Evolutionary conservation across 805 yeast species (phyloP).

Genomic region (Komagataella populi): DNA sequence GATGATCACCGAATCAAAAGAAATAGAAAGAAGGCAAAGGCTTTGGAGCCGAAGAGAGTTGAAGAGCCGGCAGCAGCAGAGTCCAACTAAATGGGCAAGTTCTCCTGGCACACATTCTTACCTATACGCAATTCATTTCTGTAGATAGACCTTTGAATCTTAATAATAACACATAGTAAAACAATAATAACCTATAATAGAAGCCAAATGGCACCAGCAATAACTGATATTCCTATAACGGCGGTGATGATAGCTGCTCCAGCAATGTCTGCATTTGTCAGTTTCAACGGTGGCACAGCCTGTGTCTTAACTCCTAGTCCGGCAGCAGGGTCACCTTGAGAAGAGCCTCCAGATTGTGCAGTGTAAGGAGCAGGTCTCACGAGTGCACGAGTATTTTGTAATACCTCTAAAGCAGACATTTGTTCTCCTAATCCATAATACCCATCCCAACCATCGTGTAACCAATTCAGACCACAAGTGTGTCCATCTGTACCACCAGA

Average conservation of each 20-base stretch:
- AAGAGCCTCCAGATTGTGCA: slow-evolving; percentile 52
- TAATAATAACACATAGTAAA: not conserved
- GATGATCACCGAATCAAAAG: not conserved
- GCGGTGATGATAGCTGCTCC: slow-evolving; percentile 63
- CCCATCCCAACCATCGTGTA: slow-evolving; percentile 44
- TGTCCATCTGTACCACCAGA: slow-evolving; percentile 77
- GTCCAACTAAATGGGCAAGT: not conserved
- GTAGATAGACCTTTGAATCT: not conserved
- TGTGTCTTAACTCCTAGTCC: slow-evolving; percentile 34
- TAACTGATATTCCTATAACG: slow-evolving; percentile 27
- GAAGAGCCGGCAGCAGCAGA: not conserved
- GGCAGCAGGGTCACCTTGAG: slow-evolving; percentile 52
- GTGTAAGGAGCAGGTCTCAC: slow-evolving; percentile 46
- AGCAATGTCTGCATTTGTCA: slow-evolving; percentile 37
- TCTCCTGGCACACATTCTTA: not conserved
- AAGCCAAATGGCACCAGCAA: slow-evolving; percentile 14
- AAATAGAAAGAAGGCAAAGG: not conserved
- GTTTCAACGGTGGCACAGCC: slow-evolving; percentile 24
- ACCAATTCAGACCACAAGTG: slow-evolving; percentile 78
- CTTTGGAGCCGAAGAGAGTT: not conserved
- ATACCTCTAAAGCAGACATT: slow-evolving; percentile 59
- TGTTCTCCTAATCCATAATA: slow-evolving; percentile 76
- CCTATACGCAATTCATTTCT: not conserved
- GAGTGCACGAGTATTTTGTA: slow-evolving; percentile 29
- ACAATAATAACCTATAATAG: slow-evolving; percentile 5